Base-by-base conservation (phyloP, 2,329 filamentous ascomycete species). In the Penicillium sp. region DNA sequence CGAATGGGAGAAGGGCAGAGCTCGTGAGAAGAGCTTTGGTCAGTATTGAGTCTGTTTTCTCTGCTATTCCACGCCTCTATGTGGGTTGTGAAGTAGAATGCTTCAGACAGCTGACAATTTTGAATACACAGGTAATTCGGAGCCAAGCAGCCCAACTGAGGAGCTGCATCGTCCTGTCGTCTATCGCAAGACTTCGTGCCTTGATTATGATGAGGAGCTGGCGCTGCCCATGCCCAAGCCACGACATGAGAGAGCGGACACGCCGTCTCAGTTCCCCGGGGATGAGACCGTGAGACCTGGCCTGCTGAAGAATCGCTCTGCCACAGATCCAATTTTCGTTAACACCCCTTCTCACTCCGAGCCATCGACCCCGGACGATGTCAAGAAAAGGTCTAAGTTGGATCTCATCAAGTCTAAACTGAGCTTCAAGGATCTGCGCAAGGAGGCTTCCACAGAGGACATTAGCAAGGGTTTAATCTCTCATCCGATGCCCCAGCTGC, bases 211-310 rank as follows among this genome's bases (percentile, higher is more conserved):
- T 25, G 46, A 53, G 28, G 58, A 59, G 10, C 53, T 68, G 5
- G 65, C 65, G 27, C 39, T 68, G 6, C 62, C 65, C 6, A 68
- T 67, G 64, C 64, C 65, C 1, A 67, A 64, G 30, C 62, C 60
- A 3, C 57, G 47, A 13, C 54, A 48, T 30, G 28, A 27, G 5
- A 25, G 36, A 24, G 14, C 16, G 20, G 44, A 47, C 30, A 30
- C 36, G 6, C 9, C 22, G 1, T 6, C 35, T 6, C 52, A 46
- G 18, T 13, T 11, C 10, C 13, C 11, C 1, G 38, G 43, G 14
- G 46, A 50, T 5, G 39, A 56, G 0, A 18, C 44, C 20, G 38
- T 27, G 9, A 57, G 47, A 10, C 27, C 48, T 7, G 45, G 28
- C 31, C 24, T 48, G 4, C 33, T 38, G 5, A 59, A 60, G 44